Conservation (phyloP, 179 eudicot species). For the Corrigiola litoralis region DNA sequence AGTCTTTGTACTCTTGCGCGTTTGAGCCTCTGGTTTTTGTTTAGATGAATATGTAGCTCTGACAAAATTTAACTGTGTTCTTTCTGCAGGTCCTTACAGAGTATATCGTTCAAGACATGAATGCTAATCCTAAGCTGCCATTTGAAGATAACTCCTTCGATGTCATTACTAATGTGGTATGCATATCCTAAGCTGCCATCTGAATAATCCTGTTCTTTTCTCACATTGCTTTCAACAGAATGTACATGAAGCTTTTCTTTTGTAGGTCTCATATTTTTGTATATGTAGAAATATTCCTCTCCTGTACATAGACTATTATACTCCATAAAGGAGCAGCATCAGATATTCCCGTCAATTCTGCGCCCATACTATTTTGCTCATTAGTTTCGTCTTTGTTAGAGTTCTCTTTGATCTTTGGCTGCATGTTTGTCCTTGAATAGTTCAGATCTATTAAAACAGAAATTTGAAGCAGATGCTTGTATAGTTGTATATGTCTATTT, state of each 20-base stretch:
- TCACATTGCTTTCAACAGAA: not conserved
- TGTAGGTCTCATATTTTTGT: not conserved
- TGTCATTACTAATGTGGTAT: conserved; percentile 94
- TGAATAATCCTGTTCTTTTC: not conserved
- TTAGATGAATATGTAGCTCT: not conserved
- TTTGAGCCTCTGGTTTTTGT: not conserved
- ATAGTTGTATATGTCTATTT: not conserved
- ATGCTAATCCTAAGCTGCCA: conserved; percentile 75
- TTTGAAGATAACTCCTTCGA: conserved; percentile 84
- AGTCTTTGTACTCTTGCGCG: not conserved
- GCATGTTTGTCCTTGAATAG: not conserved
- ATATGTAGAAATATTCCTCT: not conserved
- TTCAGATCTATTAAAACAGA: not conserved
- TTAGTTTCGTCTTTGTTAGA: not conserved
- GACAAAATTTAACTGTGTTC: not conserved
- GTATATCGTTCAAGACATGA: conserved; percentile 89
- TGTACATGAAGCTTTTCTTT: not conserved
- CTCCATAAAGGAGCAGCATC: not conserved
- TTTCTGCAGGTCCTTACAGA: conserved; percentile 79
- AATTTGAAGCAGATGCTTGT: not conserved
- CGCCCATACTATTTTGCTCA: too few species aligned
- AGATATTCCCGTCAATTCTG: too few species aligned
- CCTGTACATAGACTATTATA: not conserved
- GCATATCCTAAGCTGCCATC: conserved; percentile 18
- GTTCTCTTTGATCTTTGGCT: not conserved